Evolutionary conservation across 371 early-diverging fungal genomes (phyloP).

Genomic region (Mortierella sp.): DNA sequence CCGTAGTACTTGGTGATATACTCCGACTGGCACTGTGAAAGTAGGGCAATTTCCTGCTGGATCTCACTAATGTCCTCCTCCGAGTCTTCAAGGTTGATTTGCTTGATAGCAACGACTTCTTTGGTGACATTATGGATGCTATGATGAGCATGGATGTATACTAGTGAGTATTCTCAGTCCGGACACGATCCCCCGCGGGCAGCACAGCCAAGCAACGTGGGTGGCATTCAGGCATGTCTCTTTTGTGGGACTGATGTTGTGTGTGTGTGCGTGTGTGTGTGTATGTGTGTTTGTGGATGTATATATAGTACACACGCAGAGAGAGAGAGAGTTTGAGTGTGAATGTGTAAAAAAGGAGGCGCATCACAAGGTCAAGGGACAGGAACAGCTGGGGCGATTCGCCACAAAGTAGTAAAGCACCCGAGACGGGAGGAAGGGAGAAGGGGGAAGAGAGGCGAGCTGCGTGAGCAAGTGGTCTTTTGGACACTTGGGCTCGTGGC

Average conservation of each 20-base stretch:
- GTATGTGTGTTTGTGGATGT: no score
- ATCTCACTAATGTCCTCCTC: constrained; percentile 99
- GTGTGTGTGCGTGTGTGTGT: no score
- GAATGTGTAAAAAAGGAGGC: no score
- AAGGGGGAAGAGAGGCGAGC: not conserved
- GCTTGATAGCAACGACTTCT: constrained; percentile 90
- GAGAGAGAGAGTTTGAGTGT: no score
- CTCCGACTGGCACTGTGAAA: constrained; percentile 91
- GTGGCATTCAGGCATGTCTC: no score
- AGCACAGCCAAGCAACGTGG: no score
- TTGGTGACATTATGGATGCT: constrained; percentile 83
- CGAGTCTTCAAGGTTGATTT: constrained; percentile 92
- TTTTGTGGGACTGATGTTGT: no score
- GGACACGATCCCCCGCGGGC: no score
- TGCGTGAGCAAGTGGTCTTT: not conserved
- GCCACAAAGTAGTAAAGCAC: no score
- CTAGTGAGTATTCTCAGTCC: not conserved
- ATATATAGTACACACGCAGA: no score
- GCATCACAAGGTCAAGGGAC: no score
- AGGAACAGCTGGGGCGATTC: no score
- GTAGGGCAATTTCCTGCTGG: constrained; percentile 94
- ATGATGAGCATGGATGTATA: not conserved
- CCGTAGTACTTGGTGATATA: constrained; percentile 92
- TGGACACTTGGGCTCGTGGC: not conserved
- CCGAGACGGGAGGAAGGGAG: not conserved